Percentiles rank a stretch among this genome's conserved stretches.
Conservation (phyloP, 2,329 filamentous ascomycete genomes). For the Colletotrichum coccodes region DNA sequence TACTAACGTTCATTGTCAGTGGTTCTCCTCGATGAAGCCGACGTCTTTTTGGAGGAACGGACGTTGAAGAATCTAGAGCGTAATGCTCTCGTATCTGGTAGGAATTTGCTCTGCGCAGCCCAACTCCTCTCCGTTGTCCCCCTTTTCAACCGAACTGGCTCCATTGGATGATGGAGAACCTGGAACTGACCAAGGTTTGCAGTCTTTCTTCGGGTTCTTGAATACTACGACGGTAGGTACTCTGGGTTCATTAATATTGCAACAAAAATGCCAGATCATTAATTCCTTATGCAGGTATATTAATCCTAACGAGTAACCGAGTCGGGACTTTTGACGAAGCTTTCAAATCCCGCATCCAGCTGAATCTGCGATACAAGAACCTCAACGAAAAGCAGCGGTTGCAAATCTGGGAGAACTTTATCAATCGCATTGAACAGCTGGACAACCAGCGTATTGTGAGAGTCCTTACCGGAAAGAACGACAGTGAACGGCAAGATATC, state of each 20-base stretch:
- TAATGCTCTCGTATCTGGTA: slow-evolving; percentile 40
- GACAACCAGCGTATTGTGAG: no score
- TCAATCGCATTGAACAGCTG: neutral
- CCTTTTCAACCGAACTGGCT: no score
- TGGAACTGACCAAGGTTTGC: neutral
- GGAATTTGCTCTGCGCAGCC: neutral
- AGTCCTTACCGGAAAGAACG: no score
- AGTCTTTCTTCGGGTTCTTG: slow-evolving; percentile 48
- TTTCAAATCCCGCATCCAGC: slow-evolving; percentile 49
- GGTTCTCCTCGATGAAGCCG: slow-evolving; percentile 42
- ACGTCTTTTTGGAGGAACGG: slow-evolving; percentile 41
- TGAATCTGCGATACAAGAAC: slow-evolving; percentile 45
- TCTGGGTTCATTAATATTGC: no score
- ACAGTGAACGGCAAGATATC: neutral
- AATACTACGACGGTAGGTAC: slow-evolving; percentile 46
- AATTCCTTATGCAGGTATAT: slow-evolving; percentile 44
- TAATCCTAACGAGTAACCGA: slow-evolving; percentile 61
- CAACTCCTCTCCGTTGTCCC: no score
- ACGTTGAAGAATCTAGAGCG: slow-evolving; percentile 69
- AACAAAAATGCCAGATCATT: no score
- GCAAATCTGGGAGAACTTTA: slow-evolving; percentile 29
- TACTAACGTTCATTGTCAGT: no score
- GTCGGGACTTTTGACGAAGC: slow-evolving; percentile 49
- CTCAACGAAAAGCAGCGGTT: slow-evolving; percentile 27
- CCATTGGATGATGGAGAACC: no score